Base-by-base conservation (phyloP, 2,329 filamentous ascomycete species). In the Nectriaceae sp. region DNA sequence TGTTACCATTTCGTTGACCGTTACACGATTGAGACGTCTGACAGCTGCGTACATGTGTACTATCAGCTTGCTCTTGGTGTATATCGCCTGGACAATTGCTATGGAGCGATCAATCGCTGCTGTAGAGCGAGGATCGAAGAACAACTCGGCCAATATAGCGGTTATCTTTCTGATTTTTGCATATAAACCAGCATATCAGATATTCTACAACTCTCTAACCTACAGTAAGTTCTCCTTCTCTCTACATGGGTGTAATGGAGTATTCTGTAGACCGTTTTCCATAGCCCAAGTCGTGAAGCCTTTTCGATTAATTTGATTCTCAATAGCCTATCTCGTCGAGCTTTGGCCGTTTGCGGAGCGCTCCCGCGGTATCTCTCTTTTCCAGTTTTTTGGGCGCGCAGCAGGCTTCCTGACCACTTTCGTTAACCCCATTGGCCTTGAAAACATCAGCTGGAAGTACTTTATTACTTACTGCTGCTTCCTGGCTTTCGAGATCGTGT, bases 161-260 rank as follows among this genome's bases (percentile, higher is more conserved):
- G 68, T 66, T 29, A 67, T 86, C 24, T 74, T 83, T 61, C 83
- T 80, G 64, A 80, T 78, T 6, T 49, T 49, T 29, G 21, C 44
- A 11, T 47, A 51, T 11, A 15, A n/a, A 4, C 35, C 42, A 3
- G 39, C 31, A 16, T 41, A 47, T 24, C 33, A 33, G 13, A 36
- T 35, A 11, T 84, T 79, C 15, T 82, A 83, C 65, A 84, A 84
- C 56, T 78, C 81, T 20, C 70, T 85, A 19, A 81, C 80, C 5
- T 83, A 83, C 60, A 83, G 71, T 72, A 63, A 66, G 70, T 53
- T n/a, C n/a, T n/a, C n/a, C n/a, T n/a, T n/a, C n/a, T n/a, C n/a
- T n/a, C n/a, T n/a, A n/a, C n/a, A n/a, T n/a, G n/a, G n/a, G n/a
- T n/a, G n/a, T n/a, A n/a, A n/a, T n/a, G n/a, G n/a, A n/a, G n/a